phyloP scores from a whole-genome alignment of 371 early-diverging fungal species.

The Cokeromyces recurvatus region DNA sequence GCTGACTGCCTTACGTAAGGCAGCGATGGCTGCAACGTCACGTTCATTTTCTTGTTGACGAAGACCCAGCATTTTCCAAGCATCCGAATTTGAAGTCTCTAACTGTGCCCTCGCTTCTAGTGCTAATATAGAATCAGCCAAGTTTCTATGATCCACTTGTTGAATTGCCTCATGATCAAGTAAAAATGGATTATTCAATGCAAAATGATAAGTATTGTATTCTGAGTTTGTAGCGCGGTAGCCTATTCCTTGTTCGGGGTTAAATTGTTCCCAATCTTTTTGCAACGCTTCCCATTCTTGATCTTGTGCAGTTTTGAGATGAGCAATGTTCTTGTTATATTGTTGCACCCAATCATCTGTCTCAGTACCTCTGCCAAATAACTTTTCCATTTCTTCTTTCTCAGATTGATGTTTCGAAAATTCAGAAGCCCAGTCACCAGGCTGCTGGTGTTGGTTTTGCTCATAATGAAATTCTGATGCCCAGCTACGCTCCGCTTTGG shows the following conservation, averaged over 20 bases:
- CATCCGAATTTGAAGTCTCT: constrained; percentile 69
- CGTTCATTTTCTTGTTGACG: constrained; percentile 92
- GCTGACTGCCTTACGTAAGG: constrained; percentile 69
- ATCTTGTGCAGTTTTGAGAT: constrained; percentile 63
- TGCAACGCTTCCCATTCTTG: constrained; percentile 75
- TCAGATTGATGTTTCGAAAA: constrained; percentile 24
- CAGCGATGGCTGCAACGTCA: constrained; percentile 82
- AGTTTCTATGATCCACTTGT: constrained; percentile 45
- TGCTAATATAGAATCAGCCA: constrained; percentile 85
- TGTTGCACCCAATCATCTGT: constrained; percentile 64
- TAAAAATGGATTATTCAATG: constrained; percentile 75
- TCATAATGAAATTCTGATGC: constrained; percentile 45
- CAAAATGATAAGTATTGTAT: constrained; percentile 75
- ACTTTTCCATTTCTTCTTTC: constrained; percentile 44
- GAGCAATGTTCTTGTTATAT: constrained; percentile 67
- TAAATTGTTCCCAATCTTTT: constrained; percentile 61
- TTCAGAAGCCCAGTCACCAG: constrained; percentile 53
- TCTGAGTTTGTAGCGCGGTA: constrained; percentile 63
- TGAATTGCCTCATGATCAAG: constrained; percentile 39
- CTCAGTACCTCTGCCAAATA: constrained; percentile 47
- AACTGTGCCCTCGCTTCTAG: constrained; percentile 90
- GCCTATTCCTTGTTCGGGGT: constrained; percentile 33
- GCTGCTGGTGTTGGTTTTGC: constrained; percentile 20
- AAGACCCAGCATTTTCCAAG: constrained; percentile 81
- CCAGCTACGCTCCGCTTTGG: constrained; percentile 34